A percentile compares a stretch with the other conserved stretches of the same genome.
phyloP scores from a whole-genome alignment of 2,329 filamentous ascomycete genomes.

The Stagonosporopsis tanaceti region DNA sequence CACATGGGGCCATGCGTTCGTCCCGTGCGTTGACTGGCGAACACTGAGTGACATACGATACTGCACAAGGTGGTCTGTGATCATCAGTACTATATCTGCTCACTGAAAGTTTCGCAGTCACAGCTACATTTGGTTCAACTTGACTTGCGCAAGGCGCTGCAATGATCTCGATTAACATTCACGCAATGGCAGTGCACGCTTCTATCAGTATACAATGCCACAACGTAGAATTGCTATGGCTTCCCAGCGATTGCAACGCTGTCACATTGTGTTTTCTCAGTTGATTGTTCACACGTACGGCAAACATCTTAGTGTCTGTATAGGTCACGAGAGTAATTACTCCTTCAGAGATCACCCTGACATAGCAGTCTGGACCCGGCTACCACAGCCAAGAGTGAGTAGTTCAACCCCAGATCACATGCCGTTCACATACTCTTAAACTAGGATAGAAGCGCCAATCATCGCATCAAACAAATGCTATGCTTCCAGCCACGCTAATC shows the following conservation, averaged over 20 bases:
- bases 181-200: neutral
- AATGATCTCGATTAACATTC: neutral
- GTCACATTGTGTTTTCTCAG: no score
- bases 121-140: neutral
- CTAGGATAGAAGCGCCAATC: no score
- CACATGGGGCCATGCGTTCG: neutral
- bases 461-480: neutral
- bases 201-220: neutral
- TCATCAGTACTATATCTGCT: neutral
- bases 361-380: no score
- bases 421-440: no score
- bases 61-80: neutral
- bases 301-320: no score
- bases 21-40: neutral
- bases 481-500: neutral
- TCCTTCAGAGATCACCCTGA: no score
- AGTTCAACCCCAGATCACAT: no score
- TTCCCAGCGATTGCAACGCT: neutral
- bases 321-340: no score
- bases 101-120: neutral
- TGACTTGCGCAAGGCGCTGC: neutral
- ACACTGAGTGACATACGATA: neutral
- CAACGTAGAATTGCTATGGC: neutral
- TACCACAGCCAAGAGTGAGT: no score
- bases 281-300: no score